These are phyloP conservation scores for Fusarium oligoseptatum DNA, from an alignment of 2,329 filamentous ascomycete species.

Conservation along the genomic window DNA sequence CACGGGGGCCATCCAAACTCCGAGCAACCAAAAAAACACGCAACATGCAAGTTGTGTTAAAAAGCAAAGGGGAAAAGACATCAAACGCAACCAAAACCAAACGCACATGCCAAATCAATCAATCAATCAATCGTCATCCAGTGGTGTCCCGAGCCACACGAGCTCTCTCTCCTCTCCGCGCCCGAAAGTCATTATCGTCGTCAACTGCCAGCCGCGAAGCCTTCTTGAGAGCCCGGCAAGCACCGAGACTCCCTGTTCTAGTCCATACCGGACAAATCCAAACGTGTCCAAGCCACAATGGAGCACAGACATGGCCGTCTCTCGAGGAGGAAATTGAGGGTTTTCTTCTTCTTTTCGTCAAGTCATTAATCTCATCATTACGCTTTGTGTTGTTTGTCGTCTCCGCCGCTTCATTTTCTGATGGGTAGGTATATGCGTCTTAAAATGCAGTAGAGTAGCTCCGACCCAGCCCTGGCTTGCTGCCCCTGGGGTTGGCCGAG, in stretches of 20 bases:
- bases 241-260: slow-evolving; percentile 42
- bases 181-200: slow-evolving; percentile 49
- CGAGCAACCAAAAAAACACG: slow-evolving; percentile 40
- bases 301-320: slow-evolving; percentile 29
- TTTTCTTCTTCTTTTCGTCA: slow-evolving; percentile 44
- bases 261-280: slow-evolving; percentile 37
- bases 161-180: slow-evolving; percentile 30
- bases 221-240: slow-evolving; percentile 31
- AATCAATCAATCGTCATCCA: slow-evolving; percentile 21
- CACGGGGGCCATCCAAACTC: slow-evolving; percentile 47
- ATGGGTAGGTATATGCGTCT: slow-evolving; percentile 9
- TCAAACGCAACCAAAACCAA: slow-evolving; percentile 41
- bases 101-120: slow-evolving; percentile 35
- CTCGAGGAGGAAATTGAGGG: slow-evolving; percentile 28
- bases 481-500: slow-evolving; percentile 41
- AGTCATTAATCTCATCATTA: slow-evolving; percentile 47
- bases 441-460: slow-evolving; percentile 52
- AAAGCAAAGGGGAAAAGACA: slow-evolving; percentile 2
- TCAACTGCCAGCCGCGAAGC: slow-evolving; percentile 50
- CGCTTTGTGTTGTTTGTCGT: slow-evolving; percentile 37
- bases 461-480: slow-evolving; percentile 48
- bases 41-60: slow-evolving; percentile 8
- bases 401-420: slow-evolving; percentile 24
- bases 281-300: slow-evolving; percentile 26
- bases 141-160: slow-evolving; percentile 40